These are phyloP conservation scores for Mycocentrospora acerina DNA, from an alignment of 2,329 filamentous ascomycete genomes.

Conservation along the genomic window DNA sequence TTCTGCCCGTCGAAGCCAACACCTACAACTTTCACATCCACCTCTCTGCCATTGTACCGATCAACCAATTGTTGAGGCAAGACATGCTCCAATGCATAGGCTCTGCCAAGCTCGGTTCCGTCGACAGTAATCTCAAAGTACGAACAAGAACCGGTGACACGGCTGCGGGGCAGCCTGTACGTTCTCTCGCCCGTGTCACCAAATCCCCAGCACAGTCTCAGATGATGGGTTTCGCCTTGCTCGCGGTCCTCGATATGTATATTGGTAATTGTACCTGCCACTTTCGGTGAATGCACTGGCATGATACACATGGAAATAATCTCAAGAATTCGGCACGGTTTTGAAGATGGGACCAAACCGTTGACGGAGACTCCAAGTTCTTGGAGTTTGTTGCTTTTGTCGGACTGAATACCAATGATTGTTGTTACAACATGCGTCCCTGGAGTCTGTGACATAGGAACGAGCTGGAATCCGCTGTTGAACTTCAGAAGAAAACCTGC, in stretches of 20 bases:
- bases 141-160: conserved; percentile 37
- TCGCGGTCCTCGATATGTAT: conserved; percentile 15
- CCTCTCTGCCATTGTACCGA: conserved; percentile 5
- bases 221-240: conserved; percentile 18
- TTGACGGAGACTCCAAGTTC: conserved; percentile 28
- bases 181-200: not conserved
- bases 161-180: conserved; percentile 29
- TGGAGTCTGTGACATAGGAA: conserved; percentile 1
- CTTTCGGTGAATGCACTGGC: not conserved
- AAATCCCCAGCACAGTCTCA: conserved; percentile 30
- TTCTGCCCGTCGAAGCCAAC: conserved; percentile 32
- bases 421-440: not conserved
- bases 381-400: conserved; percentile 6
- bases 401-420: not conserved
- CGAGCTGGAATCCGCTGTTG: conserved; percentile 1
- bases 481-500: conserved; percentile 21
- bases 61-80: conserved; percentile 15
- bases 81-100: conserved; percentile 33
- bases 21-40: conserved; percentile 20
- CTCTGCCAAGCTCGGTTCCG: conserved; percentile 22
- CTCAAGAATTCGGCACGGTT: conserved; percentile 6
- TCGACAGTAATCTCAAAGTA: conserved; percentile 32
- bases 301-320: conserved; percentile 20
- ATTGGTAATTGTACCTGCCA: conserved; percentile 8
- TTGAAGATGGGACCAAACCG: conserved; percentile 2